phyloP scores from a whole-genome alignment of 148 eudicot genomes.

The Arctostaphylos glauca region DNA sequence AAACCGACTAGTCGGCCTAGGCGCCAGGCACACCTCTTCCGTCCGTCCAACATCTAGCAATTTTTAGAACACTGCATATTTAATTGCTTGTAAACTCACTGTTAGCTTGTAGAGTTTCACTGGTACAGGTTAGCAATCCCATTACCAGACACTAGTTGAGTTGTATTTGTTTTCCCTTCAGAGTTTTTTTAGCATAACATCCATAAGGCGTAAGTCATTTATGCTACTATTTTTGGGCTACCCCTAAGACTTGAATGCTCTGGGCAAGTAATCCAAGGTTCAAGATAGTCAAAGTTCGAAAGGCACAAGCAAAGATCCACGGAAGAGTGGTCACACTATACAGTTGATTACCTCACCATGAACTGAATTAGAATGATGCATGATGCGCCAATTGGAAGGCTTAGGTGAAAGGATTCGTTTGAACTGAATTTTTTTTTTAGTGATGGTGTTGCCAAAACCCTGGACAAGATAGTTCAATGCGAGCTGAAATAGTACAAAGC shows the following conservation, averaged over 20 bases:
- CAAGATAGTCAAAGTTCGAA: background rate
- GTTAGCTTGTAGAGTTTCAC: background rate
- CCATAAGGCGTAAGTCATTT: background rate
- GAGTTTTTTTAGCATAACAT: background rate
- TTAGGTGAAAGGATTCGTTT: background rate
- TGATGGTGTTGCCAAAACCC: background rate
- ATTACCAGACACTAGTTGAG: background rate
- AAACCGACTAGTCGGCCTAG: too few relatives aligned
- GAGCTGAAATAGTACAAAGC: background rate
- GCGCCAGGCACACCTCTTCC: too few relatives aligned
- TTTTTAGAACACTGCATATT: too few relatives aligned
- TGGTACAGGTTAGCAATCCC: background rate
- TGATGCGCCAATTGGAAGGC: background rate
- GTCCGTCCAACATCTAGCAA: too few relatives aligned
- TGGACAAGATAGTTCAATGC: background rate
- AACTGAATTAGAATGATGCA: background rate
- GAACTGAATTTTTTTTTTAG: background rate
- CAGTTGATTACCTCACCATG: background rate
- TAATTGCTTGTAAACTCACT: background rate
- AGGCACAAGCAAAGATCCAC: background rate
- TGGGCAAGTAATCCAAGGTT: background rate
- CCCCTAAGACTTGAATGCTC: background rate
- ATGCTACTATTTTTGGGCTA: background rate
- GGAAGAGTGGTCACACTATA: background rate
- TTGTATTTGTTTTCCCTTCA: background rate